Base-by-base conservation (phyloP, 2,329 filamentous ascomycete species). In the Trichophyton benhamiae region DNA sequence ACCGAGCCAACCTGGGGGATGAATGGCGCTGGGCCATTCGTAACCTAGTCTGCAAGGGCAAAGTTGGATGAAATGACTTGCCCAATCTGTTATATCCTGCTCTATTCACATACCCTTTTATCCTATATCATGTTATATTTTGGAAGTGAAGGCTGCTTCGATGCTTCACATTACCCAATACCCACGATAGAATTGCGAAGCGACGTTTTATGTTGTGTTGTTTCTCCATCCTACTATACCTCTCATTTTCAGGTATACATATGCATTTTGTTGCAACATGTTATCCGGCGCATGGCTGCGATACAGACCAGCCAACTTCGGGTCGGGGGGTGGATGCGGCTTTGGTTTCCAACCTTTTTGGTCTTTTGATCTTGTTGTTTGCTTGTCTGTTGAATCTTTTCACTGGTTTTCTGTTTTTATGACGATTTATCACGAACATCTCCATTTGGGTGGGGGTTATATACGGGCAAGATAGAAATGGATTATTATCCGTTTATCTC, bases 11-110 rank as follows among this genome's bases (percentile, higher is more conserved):
- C 60, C 67, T 72, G 48, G 77, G 78, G 63, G 75, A 80, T 67
- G 81, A 82, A 65, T 91, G 88, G 89, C 83, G 87, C 74, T 95
- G 90, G 91, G 84, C 84, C 57, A 87, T 83, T 60, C 75, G 80
- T 62, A 75, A 79, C 64, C 68, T 80, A 64, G 77, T 77, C 60
- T 67, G 68, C 42, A 57, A 58, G 36, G 36, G 55, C 25, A 25
- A 44, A 13, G 20, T 13, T 20, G 49, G 33, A 27, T 20, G 49
- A 55, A n/a, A 36, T 20, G 15, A n/a, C 49, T n/a, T 17, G 49
- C n/a, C 15, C 49, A 55, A 36, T n/a, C n/a, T 8, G 49, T 4
- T 55, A 33, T 30, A 55, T 25, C n/a, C 27, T 9, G 20, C 13
- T n/a, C 33, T 55, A 33, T 33, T 17, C 27, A 49, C 33, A 55